phyloP scores from a whole-genome alignment of 2,329 filamentous ascomycete genomes.

The Cytospora piceicola region DNA sequence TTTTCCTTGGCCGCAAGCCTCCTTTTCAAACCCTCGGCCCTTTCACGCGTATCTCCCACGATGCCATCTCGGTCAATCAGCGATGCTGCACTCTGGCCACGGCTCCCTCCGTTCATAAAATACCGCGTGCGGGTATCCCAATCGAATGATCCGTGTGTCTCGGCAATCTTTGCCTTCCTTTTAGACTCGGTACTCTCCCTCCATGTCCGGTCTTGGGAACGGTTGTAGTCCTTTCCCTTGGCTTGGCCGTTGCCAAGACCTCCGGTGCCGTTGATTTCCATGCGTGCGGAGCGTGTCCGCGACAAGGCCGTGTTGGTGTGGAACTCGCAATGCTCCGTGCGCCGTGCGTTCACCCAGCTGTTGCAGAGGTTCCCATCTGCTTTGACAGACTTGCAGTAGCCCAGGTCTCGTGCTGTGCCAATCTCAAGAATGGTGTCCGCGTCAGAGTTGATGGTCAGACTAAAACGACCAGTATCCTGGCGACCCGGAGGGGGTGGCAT shows the following conservation, averaged over 20 bases:
- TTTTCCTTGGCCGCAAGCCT: constrained; percentile 69
- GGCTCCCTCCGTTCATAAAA: constrained; percentile 50
- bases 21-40: constrained; percentile 68
- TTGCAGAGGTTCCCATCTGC: constrained; percentile 83
- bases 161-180: constrained; percentile 33
- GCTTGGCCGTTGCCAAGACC: constrained; percentile 43
- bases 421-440: constrained; percentile 91
- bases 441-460: constrained; percentile 80
- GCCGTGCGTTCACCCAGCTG: constrained; percentile 84
- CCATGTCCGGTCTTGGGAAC: constrained; percentile 34
- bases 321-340: constrained; percentile 90
- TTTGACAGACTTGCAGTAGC: constrained; percentile 82
- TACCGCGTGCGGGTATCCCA: constrained; percentile 60
- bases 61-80: constrained; percentile 65
- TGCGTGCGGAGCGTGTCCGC: constrained; percentile 66
- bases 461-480: constrained; percentile 81
- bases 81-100: constrained; percentile 57
- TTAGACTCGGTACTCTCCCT: constrained; percentile 39
- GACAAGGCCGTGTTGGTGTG: constrained; percentile 83
- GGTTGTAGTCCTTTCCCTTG: constrained; percentile 31
- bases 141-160: constrained; percentile 55
- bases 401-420: constrained; percentile 80
- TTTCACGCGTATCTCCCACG: constrained; percentile 58
- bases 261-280: constrained; percentile 73
- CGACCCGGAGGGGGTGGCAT: constrained; percentile 82